Percentiles rank a stretch among this genome's conserved stretches.
These are phyloP conservation scores for Limtongozyma cylindracea DNA, from an alignment of 805 yeast genomes.

Conservation along the genomic window DNA sequence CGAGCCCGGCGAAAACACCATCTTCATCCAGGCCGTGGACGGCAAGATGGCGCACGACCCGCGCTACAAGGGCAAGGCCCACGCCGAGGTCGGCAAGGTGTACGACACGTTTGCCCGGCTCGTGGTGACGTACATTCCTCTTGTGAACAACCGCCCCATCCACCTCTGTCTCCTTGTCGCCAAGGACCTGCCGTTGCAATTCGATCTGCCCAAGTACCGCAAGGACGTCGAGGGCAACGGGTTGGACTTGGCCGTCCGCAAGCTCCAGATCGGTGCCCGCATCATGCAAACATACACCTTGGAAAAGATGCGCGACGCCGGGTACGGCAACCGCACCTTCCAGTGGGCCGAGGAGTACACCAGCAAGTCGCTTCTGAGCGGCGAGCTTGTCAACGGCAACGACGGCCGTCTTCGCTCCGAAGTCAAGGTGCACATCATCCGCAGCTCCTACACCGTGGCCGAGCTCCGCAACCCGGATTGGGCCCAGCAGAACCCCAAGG, in stretches of 20 bases:
- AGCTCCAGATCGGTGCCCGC: constrained; percentile 61
- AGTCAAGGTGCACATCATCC: constrained; percentile 58
- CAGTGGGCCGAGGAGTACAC: constrained; percentile 33
- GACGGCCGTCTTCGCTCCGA: constrained; percentile 28
- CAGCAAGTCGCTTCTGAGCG: constrained; percentile 10
- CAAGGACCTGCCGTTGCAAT: constrained; percentile 41
- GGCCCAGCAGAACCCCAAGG: constrained; percentile 72
- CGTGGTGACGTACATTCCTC: constrained; percentile 13
- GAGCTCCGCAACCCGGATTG: constrained; percentile 54
- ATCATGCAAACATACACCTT: constrained; percentile 80
- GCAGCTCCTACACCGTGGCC: constrained; percentile 36
- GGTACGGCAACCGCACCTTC: constrained; percentile 60
- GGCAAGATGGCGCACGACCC: constrained; percentile 3
- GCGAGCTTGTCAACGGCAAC: constrained; percentile 12
- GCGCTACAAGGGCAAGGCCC: too few species aligned
- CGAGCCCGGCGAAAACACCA: constrained; percentile 35
- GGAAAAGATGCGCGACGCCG: constrained; percentile 65
- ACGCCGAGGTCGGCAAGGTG: constrained; percentile 1
- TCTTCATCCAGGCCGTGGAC: constrained; percentile 21
- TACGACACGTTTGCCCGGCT: constrained; percentile 7
- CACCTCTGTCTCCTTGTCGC: constrained; percentile 62
- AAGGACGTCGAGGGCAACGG: constrained; percentile 22
- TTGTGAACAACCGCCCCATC: constrained; percentile 45
- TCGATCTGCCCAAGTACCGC: constrained; percentile 44
- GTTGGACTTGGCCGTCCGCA: constrained; percentile 43